These are phyloP conservation scores for Rhinocladiella mackenziei DNA, from an alignment of 2,329 filamentous ascomycete species.

Conservation along the genomic window DNA sequence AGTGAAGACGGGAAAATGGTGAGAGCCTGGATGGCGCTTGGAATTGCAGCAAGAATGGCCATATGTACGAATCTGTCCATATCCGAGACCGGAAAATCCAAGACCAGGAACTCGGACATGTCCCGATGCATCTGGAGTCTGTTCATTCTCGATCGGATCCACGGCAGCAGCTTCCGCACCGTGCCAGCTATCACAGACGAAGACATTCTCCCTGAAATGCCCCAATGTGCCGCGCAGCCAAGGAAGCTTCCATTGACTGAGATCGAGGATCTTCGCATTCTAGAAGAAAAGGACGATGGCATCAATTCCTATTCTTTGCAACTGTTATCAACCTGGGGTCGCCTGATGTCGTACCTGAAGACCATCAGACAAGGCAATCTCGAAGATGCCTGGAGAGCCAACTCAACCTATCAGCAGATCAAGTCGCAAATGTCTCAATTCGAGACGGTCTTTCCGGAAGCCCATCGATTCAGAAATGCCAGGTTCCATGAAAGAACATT, in stretches of 20 bases:
- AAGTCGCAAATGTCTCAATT: constrained; percentile 23
- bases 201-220: constrained; percentile 18
- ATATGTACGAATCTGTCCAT: constrained; percentile 15
- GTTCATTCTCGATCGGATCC: constrained; percentile 25
- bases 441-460: constrained; percentile 22
- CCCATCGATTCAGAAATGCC: constrained; percentile 23
- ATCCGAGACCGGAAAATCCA: not conserved
- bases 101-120: constrained; percentile 6
- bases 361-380: constrained; percentile 18
- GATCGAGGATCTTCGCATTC: not conserved
- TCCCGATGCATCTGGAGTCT: constrained; percentile 24
- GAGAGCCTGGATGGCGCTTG: constrained; percentile 22
- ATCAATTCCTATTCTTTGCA: constrained; percentile 21
- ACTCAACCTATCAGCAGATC: constrained; percentile 23
- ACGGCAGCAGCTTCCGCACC: constrained; percentile 21
- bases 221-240: constrained; percentile 2
- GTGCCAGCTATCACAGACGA: constrained; percentile 17
- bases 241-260: not conserved
- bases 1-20: constrained; percentile 18
- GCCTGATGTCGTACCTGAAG: constrained; percentile 22
- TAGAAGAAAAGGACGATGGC: constrained; percentile 14
- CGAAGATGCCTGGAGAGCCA: constrained; percentile 20
- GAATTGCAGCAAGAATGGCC: constrained; percentile 18
- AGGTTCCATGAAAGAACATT: constrained; percentile 13
- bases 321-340: constrained; percentile 24